phyloP scores from a whole-genome alignment of 352 stramenopile genomes.

The Globisporangium paddicum region DNA sequence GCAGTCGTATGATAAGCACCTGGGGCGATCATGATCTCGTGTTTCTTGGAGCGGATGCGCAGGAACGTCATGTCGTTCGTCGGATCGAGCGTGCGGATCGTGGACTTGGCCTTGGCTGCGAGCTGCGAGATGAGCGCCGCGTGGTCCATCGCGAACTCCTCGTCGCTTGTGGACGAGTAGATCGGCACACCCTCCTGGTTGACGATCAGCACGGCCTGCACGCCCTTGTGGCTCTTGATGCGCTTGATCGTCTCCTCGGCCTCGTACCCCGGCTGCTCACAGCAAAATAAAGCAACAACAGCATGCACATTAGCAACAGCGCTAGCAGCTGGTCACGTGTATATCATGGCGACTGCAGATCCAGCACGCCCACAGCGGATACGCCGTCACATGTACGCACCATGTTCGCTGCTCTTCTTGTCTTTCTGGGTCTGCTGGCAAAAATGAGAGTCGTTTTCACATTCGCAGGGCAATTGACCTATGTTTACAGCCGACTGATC shows the following conservation, averaged over 20 bases:
- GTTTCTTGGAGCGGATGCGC: constrained; percentile 90
- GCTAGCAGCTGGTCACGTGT: not conserved
- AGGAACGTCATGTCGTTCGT: constrained; percentile 94
- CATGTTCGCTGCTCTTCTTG: not conserved
- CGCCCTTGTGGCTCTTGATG: constrained; percentile 93
- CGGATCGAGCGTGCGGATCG: constrained; percentile 88
- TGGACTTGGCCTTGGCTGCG: constrained; percentile 87
- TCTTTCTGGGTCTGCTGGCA: not conserved
- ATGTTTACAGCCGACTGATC: not conserved
- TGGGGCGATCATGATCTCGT: constrained; percentile 93
- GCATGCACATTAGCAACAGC: not conserved
- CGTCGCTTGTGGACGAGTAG: constrained; percentile 88
- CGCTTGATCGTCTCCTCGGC: constrained; percentile 94
- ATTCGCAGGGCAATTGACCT: not conserved
- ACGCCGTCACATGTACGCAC: not conserved
- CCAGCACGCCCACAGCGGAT: no score
- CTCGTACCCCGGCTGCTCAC: constrained; percentile 72
- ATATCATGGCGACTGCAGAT: not conserved
- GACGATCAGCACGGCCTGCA: constrained; percentile 91
- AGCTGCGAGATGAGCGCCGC: constrained; percentile 86
- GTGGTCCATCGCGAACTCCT: constrained; percentile 87
- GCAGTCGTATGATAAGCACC: constrained; percentile 15
- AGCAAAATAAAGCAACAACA: not conserved
- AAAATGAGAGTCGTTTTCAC: not conserved
- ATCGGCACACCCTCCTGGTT: constrained; percentile 92